These are phyloP conservation scores for Penicillium expansum DNA, from an alignment of 2,329 filamentous ascomycete genomes.

Conservation along the genomic window DNA sequence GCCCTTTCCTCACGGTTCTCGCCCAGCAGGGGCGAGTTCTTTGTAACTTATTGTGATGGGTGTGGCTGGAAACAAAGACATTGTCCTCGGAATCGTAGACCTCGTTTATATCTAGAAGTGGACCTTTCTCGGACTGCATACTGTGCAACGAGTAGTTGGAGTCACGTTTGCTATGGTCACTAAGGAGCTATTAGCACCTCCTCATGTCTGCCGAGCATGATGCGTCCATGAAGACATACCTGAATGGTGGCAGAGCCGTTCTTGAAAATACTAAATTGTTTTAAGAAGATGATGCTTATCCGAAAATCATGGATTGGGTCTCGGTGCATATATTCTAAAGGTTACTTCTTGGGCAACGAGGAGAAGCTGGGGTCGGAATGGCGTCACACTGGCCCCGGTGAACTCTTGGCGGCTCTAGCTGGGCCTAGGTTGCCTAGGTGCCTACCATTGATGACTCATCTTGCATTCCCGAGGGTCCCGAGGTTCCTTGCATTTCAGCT, in stretches of 20 bases:
- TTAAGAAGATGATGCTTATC: background rate
- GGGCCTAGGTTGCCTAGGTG: background rate
- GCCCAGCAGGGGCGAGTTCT: constrained; percentile 8
- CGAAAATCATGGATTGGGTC: background rate
- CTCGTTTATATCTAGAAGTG: constrained; percentile 3
- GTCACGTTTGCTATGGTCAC: constrained; percentile 9
- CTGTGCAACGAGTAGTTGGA: constrained; percentile 1
- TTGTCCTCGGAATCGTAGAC: background rate
- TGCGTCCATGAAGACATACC: background rate
- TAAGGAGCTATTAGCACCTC: constrained; percentile 9
- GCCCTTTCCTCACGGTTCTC: constrained; percentile 1
- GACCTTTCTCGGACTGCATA: constrained; percentile 9
- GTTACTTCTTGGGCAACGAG: background rate
- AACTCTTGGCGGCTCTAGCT: background rate
- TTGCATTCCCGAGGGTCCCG: too few species aligned
- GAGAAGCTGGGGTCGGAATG: constrained; percentile 1
- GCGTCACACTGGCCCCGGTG: constrained; percentile 1
- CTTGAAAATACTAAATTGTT: background rate
- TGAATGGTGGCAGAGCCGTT: background rate
- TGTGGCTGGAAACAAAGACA: constrained; percentile 1
- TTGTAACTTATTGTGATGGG: constrained; percentile 3
- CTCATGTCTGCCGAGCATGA: background rate
- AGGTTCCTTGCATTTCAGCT: too few species aligned
- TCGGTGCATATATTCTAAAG: background rate
- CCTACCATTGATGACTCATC: background rate